Conservation (phyloP, 257 asterid genomes). For the Solanum chiquidenum region DNA sequence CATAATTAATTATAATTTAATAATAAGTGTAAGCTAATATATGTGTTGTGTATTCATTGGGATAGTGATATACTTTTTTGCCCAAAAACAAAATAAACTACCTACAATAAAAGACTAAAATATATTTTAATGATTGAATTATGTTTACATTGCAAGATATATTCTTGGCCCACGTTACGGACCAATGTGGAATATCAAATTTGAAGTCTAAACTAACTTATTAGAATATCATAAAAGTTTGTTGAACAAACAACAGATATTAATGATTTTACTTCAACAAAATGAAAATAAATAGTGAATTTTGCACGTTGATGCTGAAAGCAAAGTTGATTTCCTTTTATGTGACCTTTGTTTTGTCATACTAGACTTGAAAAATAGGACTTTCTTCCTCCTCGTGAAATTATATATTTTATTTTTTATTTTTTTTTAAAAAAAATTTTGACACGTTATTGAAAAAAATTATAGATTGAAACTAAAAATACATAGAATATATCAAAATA, state of each 20-base stretch:
- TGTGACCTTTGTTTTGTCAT: background rate
- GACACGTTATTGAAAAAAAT: background rate
- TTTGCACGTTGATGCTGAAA: background rate
- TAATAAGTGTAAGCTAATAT: too few species aligned
- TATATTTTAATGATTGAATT: too few species aligned
- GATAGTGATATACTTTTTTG: fast-evolving
- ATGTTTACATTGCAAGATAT: too few species aligned
- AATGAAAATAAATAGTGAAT: background rate
- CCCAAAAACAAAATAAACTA: background rate
- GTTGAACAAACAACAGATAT: background rate
- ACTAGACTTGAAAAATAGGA: background rate
- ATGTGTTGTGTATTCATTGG: too few species aligned
- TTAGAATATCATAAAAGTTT: background rate
- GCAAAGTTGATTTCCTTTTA: background rate
- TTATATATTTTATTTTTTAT: background rate
- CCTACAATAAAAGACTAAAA: background rate
- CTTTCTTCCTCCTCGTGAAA: background rate
- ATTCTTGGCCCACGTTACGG: background rate
- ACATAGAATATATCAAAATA: too few species aligned
- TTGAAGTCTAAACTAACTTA: background rate
- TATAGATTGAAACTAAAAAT: too few species aligned
- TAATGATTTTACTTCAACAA: background rate
- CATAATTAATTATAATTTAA: too few species aligned
- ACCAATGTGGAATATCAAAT: background rate
- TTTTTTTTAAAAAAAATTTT: too few species aligned